Percentiles rank a stretch among this genome's conserved stretches.
phyloP scores from a whole-genome alignment of 2,329 filamentous ascomycete genomes.

The Xylariaceae sp. region DNA sequence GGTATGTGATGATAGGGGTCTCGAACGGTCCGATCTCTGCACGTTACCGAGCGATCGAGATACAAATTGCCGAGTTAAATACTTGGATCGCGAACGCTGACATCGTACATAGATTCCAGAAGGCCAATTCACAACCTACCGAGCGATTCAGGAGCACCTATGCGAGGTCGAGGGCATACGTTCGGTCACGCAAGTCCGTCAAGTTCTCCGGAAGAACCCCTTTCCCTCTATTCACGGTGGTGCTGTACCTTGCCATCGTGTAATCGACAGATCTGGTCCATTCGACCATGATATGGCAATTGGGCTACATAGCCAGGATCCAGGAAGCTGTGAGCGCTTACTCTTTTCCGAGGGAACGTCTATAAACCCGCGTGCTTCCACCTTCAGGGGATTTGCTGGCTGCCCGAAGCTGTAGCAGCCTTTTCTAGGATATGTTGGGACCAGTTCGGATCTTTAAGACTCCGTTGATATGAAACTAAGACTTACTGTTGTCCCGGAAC shows the following conservation, averaged over 20 bases:
- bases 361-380: neutral
- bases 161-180: neutral
- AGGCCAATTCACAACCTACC: neutral
- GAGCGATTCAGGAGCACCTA: slow-evolving; percentile 1
- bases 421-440: too few relatives aligned
- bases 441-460: too few relatives aligned
- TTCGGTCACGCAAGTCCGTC: neutral
- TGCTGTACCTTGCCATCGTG: neutral
- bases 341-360: neutral
- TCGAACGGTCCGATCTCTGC: too few relatives aligned
- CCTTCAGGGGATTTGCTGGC: neutral
- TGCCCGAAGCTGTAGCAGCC: neutral
- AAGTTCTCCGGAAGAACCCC: neutral
- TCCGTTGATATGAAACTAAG: too few relatives aligned
- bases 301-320: neutral
- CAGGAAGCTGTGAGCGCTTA: neutral
- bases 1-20: neutral
- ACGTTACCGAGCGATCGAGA: too few relatives aligned
- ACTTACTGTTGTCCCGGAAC: too few relatives aligned
- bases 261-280: neutral
- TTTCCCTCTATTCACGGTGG: neutral
- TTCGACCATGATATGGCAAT: neutral
- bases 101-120: neutral
- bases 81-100: neutral
- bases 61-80: too few relatives aligned